Evolutionary conservation across 768 basidiomycete genomes (phyloP), one percentile per base, ranked within the genome.

Genomic region (Macrolepiota fuliginosa): DNA sequence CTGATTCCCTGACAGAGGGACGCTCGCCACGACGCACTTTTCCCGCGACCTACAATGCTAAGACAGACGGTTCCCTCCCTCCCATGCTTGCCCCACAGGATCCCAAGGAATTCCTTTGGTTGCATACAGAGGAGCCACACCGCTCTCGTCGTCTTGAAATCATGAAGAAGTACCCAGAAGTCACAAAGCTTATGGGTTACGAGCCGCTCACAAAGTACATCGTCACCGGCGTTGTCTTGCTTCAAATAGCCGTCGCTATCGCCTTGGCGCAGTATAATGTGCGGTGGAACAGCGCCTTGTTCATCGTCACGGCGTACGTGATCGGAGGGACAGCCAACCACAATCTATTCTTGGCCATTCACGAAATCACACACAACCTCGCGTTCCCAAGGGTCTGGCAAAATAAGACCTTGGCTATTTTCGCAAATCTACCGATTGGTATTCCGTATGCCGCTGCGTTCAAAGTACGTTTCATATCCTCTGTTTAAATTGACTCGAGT

Each of bases 41-140:
- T 15, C 60, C 60, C 3, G 25, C 40, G 4, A 29, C 40, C 22
- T 36, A 54, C 22, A 39, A 22, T 22, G 6, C 35, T 3, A 54
- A 54, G 36, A 15, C 24, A 9, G 36, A 6, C 15, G 12, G 3
- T 10, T 10, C 53, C 19, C 36, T n/a, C 1, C 19, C 19, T 22
- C 53, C 53, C 3, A 19, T 47, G 2, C 40, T 47, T 5, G 53
- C 45, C 2, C 89, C 89, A 0, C 87, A 88, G 70, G 87, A 94
- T 68, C 90, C 92, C 1, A 73, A 79, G 0, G 96, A 98, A 67
- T 98, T 97, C 69, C 80, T 98, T 32, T 99, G 97, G 97, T 70
- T 96, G 49, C 92, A 98, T 88, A 97, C 94, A 0, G 97, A 99
- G 75, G 97, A 99, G 70, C 97, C 97, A 2, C 97, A 99, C 74